These are phyloP conservation scores for Saxophila tyrrhenica DNA, from an alignment of 495 filamentous ascomycete species.

Conservation along the genomic window DNA sequence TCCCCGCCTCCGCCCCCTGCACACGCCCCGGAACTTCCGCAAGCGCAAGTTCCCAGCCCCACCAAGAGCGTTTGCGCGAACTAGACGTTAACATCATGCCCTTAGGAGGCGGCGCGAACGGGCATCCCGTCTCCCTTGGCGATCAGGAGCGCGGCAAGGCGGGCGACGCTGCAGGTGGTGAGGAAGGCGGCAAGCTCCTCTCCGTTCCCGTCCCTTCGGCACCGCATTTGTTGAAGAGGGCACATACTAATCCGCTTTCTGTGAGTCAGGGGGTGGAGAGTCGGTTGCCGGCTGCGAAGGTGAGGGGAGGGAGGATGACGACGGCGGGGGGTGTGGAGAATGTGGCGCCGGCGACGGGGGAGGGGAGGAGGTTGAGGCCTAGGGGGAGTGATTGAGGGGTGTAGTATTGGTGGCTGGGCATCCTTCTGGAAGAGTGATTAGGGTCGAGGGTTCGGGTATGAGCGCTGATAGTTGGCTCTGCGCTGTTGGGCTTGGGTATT, in stretches of 20 bases:
- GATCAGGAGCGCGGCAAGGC: not conserved
- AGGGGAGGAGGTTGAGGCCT: constrained; percentile 25
- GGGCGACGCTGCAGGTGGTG: not conserved
- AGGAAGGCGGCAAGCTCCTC: not conserved
- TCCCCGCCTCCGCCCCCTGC: constrained; percentile 7
- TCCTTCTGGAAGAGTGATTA: too few species aligned
- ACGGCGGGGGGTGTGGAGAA: not conserved
- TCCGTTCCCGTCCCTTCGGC: not conserved
- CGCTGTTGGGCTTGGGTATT: too few species aligned
- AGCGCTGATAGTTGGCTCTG: too few species aligned
- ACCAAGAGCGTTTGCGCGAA: constrained; percentile 24
- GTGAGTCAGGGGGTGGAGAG: not conserved
- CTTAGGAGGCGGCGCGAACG: not conserved
- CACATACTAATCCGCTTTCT: not conserved
- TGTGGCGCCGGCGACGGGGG: constrained; percentile 2
- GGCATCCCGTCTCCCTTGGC: not conserved
- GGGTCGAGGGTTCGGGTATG: too few species aligned
- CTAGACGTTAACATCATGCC: constrained; percentile 30
- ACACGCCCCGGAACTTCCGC: constrained; percentile 3
- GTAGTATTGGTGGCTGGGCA: not conserved
- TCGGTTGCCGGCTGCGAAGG: not conserved
- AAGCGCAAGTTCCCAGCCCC: not conserved
- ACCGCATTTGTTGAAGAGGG: not conserved
- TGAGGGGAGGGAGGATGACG: not conserved
- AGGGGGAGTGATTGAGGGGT: constrained; percentile 19